Evolutionary conservation across 768 basidiomycete species (phyloP).

Genomic region (Boletus rubroflammeus): DNA sequence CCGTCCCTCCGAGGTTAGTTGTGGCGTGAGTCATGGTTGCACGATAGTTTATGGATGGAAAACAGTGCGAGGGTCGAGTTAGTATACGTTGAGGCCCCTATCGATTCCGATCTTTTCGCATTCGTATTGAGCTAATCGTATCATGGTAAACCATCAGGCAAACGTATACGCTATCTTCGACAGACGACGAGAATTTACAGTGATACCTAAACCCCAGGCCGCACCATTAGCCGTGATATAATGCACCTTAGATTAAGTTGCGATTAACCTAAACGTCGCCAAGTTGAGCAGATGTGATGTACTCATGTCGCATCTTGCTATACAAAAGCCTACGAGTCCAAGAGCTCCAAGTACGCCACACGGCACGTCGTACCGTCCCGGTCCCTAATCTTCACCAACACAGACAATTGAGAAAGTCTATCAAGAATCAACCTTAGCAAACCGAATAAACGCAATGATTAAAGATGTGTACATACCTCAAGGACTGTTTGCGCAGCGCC

Average conservation of each 20-base stretch:
- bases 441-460: not conserved
- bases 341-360: constrained; percentile 42
- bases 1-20: constrained; percentile 38
- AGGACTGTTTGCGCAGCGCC: constrained; percentile 49
- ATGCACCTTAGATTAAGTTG: too few species aligned
- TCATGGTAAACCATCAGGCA: not conserved
- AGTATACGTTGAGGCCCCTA: not conserved
- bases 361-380: constrained; percentile 52
- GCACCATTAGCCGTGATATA: not conserved
- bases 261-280: too few species aligned
- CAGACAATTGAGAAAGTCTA: constrained; percentile 28
- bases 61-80: too few species aligned
- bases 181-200: not conserved
- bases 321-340: constrained; percentile 22
- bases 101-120: not conserved
- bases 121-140: not conserved
- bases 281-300: not conserved
- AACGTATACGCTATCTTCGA: not conserved
- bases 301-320: not conserved
- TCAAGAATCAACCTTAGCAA: not conserved
- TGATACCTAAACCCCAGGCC: not conserved
- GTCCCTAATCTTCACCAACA: constrained; percentile 65
- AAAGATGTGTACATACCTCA: constrained; percentile 26
- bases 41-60: too few species aligned
- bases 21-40: constrained; percentile 30